phyloP scores from a whole-genome alignment of 352 stramenopile genomes.

The Phytophthora aleatoria region DNA sequence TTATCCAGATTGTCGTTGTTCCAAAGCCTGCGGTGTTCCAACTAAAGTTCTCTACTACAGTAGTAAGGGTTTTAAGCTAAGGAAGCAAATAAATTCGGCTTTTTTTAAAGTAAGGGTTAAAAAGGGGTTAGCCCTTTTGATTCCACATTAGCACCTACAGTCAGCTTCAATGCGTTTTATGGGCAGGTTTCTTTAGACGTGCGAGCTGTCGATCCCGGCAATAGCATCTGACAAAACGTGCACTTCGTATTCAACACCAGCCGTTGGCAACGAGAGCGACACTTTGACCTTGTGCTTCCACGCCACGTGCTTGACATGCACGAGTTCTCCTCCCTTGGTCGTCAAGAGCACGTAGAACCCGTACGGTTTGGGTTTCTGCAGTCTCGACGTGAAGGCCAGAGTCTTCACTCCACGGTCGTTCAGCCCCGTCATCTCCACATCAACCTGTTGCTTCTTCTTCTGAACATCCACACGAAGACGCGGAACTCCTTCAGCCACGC shows the following conservation, averaged over 20 bases:
- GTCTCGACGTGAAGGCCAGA: constrained; percentile 44
- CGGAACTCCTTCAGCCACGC: constrained; percentile 50
- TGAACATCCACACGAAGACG: constrained; percentile 37
- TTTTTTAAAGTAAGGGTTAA: too few relatives aligned
- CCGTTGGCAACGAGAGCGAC: constrained; percentile 34
- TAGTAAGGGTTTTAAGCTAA: too few relatives aligned
- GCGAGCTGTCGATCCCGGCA: constrained; percentile 43
- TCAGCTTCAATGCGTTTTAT: too few relatives aligned
- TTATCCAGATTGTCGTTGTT: too few relatives aligned
- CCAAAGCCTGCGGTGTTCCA: too few relatives aligned
- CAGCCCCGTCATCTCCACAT: constrained; percentile 45
- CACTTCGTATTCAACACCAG: constrained; percentile 29
- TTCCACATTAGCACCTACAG: too few relatives aligned
- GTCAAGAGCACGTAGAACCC: constrained; percentile 75
- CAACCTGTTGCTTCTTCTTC: constrained; percentile 24
- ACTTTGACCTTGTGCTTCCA: constrained; percentile 49
- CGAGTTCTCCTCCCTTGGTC: constrained; percentile 32
- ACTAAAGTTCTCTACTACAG: too few relatives aligned
- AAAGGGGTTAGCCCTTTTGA: too few relatives aligned
- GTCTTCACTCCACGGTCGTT: constrained; percentile 37
- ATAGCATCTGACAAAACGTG: constrained; percentile 66
- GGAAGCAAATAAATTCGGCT: too few relatives aligned
- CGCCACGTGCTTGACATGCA: constrained; percentile 69
- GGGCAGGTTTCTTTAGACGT: constrained; percentile 1
- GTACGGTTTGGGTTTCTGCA: constrained; percentile 73